These are phyloP conservation scores for Botryobasidium botryosum DNA, from an alignment of 768 basidiomycete species.

Conservation along the genomic window DNA sequence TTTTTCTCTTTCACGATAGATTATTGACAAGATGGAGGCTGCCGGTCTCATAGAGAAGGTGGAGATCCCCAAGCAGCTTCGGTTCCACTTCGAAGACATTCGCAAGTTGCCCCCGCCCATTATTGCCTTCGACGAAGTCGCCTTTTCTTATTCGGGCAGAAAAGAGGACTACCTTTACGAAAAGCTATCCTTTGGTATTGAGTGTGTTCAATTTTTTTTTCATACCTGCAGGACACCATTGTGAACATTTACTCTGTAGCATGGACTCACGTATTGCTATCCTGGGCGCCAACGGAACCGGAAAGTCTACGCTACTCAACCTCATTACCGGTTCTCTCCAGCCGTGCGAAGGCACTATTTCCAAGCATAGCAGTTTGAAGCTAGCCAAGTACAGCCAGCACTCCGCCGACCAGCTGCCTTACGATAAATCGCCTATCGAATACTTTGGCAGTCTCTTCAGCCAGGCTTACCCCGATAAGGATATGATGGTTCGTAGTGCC, in stretches of 20 bases:
- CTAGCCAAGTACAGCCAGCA: slow-evolving; percentile 98
- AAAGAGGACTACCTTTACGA: slow-evolving; percentile 77
- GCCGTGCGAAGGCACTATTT: slow-evolving; percentile 71
- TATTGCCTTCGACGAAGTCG: slow-evolving; percentile 88
- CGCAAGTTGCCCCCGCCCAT: slow-evolving; percentile 89
- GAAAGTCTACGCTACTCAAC: slow-evolving; percentile 83
- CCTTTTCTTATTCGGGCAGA: slow-evolving; percentile 89
- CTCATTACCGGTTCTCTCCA: slow-evolving; percentile 72
- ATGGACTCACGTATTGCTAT: slow-evolving; percentile 94
- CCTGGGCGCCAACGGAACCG: slow-evolving; percentile 89
- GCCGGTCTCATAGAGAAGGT: slow-evolving; percentile 91
- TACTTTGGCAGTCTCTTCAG: slow-evolving; percentile 74
- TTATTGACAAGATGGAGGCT: slow-evolving; percentile 99
- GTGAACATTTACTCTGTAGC: slow-evolving; percentile 23
- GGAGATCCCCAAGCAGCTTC: slow-evolving; percentile 50
- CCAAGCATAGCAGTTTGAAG: slow-evolving; percentile 79
- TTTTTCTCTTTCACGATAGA: slow-evolving; percentile 22
- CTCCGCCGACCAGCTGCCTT: slow-evolving; percentile 95
- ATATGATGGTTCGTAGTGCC: slow-evolving; percentile 35
- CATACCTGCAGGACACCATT: not conserved
- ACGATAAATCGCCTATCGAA: slow-evolving; percentile 78
- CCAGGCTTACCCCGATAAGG: slow-evolving; percentile 86
- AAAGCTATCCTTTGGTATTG: slow-evolving; percentile 90
- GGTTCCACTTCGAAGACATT: slow-evolving; percentile 95
- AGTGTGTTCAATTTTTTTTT: too few species aligned